Percentiles rank a stretch among this genome's conserved stretches.
These are phyloP conservation scores for Strigomonas culicis DNA, from an alignment of 208 protist genomes.

Conservation along the genomic window DNA sequence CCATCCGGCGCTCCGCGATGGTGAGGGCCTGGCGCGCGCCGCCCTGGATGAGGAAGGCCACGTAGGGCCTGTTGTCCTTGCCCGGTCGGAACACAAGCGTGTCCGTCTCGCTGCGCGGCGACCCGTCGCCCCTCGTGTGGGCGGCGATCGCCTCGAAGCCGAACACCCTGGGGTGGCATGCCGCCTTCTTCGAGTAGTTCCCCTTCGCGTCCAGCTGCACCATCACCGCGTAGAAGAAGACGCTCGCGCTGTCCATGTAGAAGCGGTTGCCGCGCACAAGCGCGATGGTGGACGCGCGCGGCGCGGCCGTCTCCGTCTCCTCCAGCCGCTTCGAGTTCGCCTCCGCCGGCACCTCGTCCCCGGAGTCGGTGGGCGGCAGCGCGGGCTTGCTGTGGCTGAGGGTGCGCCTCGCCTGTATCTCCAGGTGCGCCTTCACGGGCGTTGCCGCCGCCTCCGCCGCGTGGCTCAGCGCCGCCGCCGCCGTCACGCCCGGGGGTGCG, in stretches of 20 bases:
- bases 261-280: slow-evolving; percentile 20
- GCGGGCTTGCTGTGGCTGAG: background rate
- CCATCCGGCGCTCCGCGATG: slow-evolving; percentile 22
- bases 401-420: background rate
- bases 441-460: background rate
- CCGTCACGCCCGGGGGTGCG: background rate
- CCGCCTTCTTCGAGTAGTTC: background rate
- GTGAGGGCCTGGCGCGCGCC: slow-evolving; percentile 14
- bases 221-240: slow-evolving; percentile 15
- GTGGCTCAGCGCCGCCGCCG: too few species aligned
- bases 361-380: background rate
- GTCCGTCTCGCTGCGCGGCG: background rate
- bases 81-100: slow-evolving; percentile 5
- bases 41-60: slow-evolving; percentile 5
- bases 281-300: slow-evolving; percentile 5
- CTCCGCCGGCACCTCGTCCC: background rate
- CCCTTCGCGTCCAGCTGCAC: background rate
- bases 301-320: background rate
- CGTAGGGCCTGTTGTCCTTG: slow-evolving; percentile 4
- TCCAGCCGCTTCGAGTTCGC: background rate
- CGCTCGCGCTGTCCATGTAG: slow-evolving; percentile 5
- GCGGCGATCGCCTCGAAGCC: slow-evolving; percentile 11
- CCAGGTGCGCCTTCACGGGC: slow-evolving; percentile 1
- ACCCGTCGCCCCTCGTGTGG: background rate
- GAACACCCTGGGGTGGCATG: background rate